These are phyloP conservation scores for Piper longum DNA, from an alignment of 164 flowering plant species.

Conservation along the genomic window DNA sequence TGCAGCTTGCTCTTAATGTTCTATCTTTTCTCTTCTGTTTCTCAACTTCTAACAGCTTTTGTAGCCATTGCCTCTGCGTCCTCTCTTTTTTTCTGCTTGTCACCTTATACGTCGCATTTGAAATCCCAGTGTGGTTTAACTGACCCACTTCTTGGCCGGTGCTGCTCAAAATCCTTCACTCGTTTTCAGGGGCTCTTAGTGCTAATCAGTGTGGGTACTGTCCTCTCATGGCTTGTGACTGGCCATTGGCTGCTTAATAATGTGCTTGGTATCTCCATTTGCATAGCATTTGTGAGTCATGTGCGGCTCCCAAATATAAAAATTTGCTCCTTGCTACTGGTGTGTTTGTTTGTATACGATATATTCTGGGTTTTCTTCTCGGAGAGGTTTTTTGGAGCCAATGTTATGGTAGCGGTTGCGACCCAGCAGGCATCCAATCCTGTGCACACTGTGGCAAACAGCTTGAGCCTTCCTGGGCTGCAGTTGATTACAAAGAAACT, in stretches of 20 bases:
- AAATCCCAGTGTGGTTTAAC: constrained; percentile 39
- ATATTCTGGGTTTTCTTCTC: constrained; percentile 98
- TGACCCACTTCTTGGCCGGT: constrained; percentile 63
- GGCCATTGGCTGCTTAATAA: constrained; percentile 93
- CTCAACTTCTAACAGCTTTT: constrained; percentile 84
- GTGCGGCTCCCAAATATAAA: constrained; percentile 92
- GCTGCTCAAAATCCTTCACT: constrained; percentile 74
- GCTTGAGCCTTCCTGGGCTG: constrained; percentile 87
- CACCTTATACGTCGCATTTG: constrained; percentile 45
- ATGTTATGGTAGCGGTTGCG: constrained; percentile 96
- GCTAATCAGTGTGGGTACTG: constrained; percentile 32
- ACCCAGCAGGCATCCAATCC: constrained; percentile 95
- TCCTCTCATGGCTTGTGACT: constrained; percentile 72
- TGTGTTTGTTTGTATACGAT: constrained; percentile 78
- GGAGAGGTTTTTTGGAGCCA: constrained; percentile 88
- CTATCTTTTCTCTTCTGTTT: constrained; percentile 79
- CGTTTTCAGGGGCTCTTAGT: constrained; percentile 50
- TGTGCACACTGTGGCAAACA: constrained; percentile 78
- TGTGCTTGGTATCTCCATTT: constrained; percentile 75
- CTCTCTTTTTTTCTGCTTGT: constrained; percentile 75
- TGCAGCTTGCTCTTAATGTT: constrained; percentile 83
- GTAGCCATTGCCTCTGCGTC: constrained; percentile 66
- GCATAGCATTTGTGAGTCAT: constrained; percentile 92
- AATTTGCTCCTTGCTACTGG: constrained; percentile 85
- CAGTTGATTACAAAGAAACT: constrained; percentile 78